phyloP scores from a whole-genome alignment of 805 yeast species.

The Yamadazyma kitorensis region DNA sequence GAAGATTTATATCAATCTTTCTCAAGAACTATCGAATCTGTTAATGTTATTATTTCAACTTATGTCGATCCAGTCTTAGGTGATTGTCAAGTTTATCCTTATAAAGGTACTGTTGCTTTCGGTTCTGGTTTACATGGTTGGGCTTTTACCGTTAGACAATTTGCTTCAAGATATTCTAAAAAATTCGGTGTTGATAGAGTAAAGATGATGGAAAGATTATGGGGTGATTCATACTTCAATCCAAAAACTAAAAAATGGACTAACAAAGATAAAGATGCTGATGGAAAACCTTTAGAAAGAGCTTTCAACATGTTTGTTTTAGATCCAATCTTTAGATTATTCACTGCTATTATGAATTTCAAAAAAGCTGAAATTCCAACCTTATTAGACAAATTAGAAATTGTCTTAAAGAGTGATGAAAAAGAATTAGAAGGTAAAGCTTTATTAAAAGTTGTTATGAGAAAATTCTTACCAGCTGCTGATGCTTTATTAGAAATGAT shows the following conservation, averaged over 20 bases:
- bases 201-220: slow-evolving; percentile 98
- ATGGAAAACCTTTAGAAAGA: slow-evolving; percentile 94
- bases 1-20: slow-evolving; percentile 98
- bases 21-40: slow-evolving; percentile 98
- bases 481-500: slow-evolving; percentile 99
- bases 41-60: slow-evolving; percentile 96
- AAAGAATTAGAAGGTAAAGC: slow-evolving; percentile 99
- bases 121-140: slow-evolving; percentile 99
- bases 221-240: slow-evolving; percentile 99
- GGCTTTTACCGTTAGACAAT: slow-evolving; percentile 99
- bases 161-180: slow-evolving; percentile 96
- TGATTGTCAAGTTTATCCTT: slow-evolving; percentile 98
- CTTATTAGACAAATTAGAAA: slow-evolving; percentile 91
- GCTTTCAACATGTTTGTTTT: slow-evolving; percentile 99
- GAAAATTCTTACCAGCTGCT: slow-evolving; percentile 99
- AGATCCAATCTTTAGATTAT: slow-evolving; percentile 98
- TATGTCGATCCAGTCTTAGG: slow-evolving; percentile 88
- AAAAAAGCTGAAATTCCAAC: slow-evolving; percentile 95
- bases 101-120: slow-evolving; percentile 97
- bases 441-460: slow-evolving; percentile 96
- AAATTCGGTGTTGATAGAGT: slow-evolving; percentile 98
- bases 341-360: slow-evolving; percentile 97
- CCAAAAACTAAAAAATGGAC: slow-evolving; percentile 99
- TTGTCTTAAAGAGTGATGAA: slow-evolving; percentile 91
- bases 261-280: slow-evolving; percentile 92